Percentiles rank a stretch among this genome's conserved stretches.
These are phyloP conservation scores for Steccherinum ochraceum DNA, from an alignment of 768 basidiomycete species.

Conservation along the genomic window DNA sequence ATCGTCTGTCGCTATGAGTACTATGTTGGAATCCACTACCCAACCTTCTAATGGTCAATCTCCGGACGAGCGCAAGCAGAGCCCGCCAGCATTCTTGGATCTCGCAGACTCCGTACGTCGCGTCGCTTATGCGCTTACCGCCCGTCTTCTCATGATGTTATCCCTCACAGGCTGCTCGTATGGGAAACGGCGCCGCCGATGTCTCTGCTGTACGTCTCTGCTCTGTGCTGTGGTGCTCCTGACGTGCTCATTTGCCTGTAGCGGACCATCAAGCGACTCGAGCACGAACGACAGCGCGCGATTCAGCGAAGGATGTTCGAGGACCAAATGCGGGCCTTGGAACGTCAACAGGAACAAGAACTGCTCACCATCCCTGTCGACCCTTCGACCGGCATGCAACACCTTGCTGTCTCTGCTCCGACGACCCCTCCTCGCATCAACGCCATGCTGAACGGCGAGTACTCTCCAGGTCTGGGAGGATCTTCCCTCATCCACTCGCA, in stretches of 20 bases:
- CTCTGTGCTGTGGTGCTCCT: constrained; percentile 1
- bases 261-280: constrained; percentile 80
- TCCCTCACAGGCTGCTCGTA: constrained; percentile 59
- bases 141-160: constrained; percentile 3
- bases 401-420: constrained; percentile 82
- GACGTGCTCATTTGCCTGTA: constrained; percentile 20
- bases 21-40: constrained; percentile 63
- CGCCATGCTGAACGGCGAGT: constrained; percentile 58
- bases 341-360: constrained; percentile 86
- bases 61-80: constrained; percentile 68
- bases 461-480: constrained; percentile 34
- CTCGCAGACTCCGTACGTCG: constrained; percentile 83
- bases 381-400: constrained; percentile 46
- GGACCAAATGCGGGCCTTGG: constrained; percentile 92
- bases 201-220: constrained; percentile 66
- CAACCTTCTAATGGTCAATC: constrained; percentile 61
- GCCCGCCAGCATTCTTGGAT: constrained; percentile 89
- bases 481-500: constrained; percentile 39
- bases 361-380: constrained; percentile 69
- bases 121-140: constrained; percentile 6
- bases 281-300: constrained; percentile 86
- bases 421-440: constrained; percentile 83
- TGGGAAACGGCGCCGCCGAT: constrained; percentile 84
- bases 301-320: constrained; percentile 89
- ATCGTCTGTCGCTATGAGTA: constrained; percentile 58